phyloP scores from a whole-genome alignment of 2,329 filamentous ascomycete genomes.

The Aspergillus phoenicis region DNA sequence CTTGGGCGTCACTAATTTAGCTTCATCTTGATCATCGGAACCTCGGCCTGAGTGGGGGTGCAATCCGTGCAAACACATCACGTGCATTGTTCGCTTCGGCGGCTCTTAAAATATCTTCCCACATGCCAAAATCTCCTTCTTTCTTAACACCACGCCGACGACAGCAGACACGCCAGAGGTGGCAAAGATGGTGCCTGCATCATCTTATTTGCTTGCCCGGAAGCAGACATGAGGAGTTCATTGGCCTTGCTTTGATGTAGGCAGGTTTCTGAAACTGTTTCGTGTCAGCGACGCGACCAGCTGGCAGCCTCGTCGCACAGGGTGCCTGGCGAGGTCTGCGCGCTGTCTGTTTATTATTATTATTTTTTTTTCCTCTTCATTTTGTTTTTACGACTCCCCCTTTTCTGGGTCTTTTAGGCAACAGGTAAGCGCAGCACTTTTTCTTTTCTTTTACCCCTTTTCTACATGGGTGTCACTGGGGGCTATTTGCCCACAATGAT shows the following conservation, averaged over 20 bases:
- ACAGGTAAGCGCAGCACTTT: slow-evolving; percentile 24
- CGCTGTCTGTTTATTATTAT: too few relatives aligned
- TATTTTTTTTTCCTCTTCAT: neutral
- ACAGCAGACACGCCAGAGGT: neutral
- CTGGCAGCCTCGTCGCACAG: neutral
- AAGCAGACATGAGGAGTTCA: neutral
- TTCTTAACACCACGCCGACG: slow-evolving; percentile 2
- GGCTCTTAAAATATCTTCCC: slow-evolving; percentile 14
- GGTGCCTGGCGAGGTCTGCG: slow-evolving; percentile 4
- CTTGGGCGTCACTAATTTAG: neutral
- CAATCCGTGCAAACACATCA: slow-evolving; percentile 13
- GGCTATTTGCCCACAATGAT: slow-evolving; percentile 32
- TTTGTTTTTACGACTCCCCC: slow-evolving; percentile 1
- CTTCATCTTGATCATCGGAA: neutral
- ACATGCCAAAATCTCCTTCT: slow-evolving; percentile 8
- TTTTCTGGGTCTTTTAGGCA: slow-evolving; percentile 9
- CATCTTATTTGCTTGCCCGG: neutral
- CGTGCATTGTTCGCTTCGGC: slow-evolving; percentile 16
- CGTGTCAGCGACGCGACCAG: slow-evolving; percentile 2
- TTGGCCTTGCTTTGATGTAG: slow-evolving; percentile 17
- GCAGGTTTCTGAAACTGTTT: slow-evolving; percentile 7
- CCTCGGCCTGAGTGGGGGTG: slow-evolving; percentile 1
- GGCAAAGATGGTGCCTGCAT: slow-evolving; percentile 1
- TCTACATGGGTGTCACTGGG: slow-evolving; percentile 9
- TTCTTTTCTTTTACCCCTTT: slow-evolving; percentile 1